Percentiles rank a stretch among this genome's conserved stretches.
phyloP scores from a whole-genome alignment of 352 stramenopile species.

The Pythium aristosporum region DNA sequence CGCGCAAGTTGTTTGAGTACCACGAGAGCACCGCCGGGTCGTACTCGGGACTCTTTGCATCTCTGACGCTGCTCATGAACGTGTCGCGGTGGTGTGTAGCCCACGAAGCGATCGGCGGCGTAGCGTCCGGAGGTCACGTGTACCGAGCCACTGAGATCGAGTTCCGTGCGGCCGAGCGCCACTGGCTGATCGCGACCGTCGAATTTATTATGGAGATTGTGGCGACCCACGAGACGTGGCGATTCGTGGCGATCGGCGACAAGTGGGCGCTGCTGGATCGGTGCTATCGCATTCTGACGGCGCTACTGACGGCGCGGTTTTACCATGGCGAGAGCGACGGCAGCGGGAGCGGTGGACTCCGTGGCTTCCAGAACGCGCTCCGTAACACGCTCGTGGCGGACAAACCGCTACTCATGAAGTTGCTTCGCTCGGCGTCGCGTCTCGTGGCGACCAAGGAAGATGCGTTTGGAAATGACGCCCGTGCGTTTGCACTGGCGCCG shows the following conservation, averaged over 20 bases:
- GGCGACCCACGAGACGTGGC: constrained; percentile 62
- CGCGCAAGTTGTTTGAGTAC: constrained; percentile 62
- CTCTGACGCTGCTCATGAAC: constrained; percentile 55
- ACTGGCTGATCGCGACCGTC: constrained; percentile 53
- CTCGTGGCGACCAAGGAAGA: constrained; percentile 13
- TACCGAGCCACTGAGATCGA: constrained; percentile 9
- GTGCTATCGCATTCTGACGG: constrained; percentile 54
- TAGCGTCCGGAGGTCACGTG: neutral
- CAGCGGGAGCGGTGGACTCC: constrained; percentile 39
- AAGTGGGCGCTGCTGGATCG: constrained; percentile 50
- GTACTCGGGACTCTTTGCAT: constrained; percentile 53
- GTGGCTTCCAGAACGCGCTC: constrained; percentile 47
- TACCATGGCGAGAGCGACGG: constrained; percentile 28
- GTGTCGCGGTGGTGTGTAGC: constrained; percentile 59
- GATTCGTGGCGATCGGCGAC: constrained; percentile 39
- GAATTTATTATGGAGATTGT: constrained; percentile 65
- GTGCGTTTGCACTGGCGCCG: constrained; percentile 1
- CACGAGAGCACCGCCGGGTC: constrained; percentile 48
- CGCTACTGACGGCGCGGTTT: constrained; percentile 45
- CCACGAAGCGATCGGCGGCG: constrained; percentile 35
- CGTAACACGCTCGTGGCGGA: constrained; percentile 48
- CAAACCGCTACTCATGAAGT: constrained; percentile 57
- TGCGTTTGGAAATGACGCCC: neutral
- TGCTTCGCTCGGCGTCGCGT: constrained; percentile 32
- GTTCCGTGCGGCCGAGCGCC: constrained; percentile 25